phyloP scores from a whole-genome alignment of 352 stramenopile species.

The Phytophthora idaei region DNA sequence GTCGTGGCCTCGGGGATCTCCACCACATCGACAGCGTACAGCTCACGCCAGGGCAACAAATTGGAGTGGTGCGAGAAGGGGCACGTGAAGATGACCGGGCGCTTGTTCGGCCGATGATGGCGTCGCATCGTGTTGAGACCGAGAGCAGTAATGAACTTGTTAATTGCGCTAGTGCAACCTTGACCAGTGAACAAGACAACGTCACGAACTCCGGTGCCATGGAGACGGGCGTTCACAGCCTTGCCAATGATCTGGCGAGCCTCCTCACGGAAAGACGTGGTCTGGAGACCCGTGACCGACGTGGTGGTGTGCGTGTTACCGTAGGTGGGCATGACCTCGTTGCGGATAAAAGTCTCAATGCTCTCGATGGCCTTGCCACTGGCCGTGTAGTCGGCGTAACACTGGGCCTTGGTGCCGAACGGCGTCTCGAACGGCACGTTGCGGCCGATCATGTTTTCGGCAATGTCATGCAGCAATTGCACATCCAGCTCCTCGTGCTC shows the following conservation, averaged over 20 bases:
- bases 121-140: slow-evolving; percentile 53
- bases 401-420: slow-evolving; percentile 79
- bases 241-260: slow-evolving; percentile 94
- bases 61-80: slow-evolving; percentile 99
- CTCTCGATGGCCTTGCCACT: slow-evolving; percentile 88
- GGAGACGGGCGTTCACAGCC: slow-evolving; percentile 86
- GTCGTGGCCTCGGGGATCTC: slow-evolving; percentile 61
- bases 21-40: slow-evolving; percentile 73
- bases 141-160: slow-evolving; percentile 82
- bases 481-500: slow-evolving; percentile 34
- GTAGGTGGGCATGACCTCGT: slow-evolving; percentile 94
- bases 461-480: slow-evolving; percentile 47
- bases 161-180: slow-evolving; percentile 86
- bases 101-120: slow-evolving; percentile 38
- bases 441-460: slow-evolving; percentile 58
- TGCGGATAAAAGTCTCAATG: slow-evolving; percentile 92
- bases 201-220: slow-evolving; percentile 87
- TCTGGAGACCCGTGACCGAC: slow-evolving; percentile 77
- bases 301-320: slow-evolving; percentile 97
- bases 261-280: slow-evolving; percentile 96
- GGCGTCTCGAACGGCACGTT: slow-evolving; percentile 63
- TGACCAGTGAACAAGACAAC: slow-evolving; percentile 94
- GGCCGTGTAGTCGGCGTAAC: slow-evolving; percentile 97
- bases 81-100: slow-evolving; percentile 91
- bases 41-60: slow-evolving; percentile 96